Percentiles rank a stretch among this genome's conserved stretches.
Evolutionary conservation across 306 rosid genomes (phyloP).

Genomic region (Trifolium fragiferum): DNA sequence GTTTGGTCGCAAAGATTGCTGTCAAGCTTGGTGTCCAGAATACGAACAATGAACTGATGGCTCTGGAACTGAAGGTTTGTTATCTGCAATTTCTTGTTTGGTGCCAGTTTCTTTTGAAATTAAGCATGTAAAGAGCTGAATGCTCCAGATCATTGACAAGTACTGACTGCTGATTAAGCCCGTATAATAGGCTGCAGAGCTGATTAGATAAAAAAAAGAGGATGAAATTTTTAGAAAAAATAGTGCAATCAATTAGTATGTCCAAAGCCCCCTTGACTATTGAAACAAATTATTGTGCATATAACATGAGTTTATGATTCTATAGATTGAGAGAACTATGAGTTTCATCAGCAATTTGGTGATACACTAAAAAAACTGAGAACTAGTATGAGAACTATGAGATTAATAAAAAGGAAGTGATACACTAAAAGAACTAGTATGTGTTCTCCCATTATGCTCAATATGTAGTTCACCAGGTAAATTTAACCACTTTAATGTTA

Average conservation of each 20-base stretch:
- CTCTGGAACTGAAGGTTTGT: constrained; percentile 84
- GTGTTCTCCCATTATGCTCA: constrained; percentile 12
- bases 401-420: neutral
- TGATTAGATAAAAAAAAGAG: constrained; percentile 11
- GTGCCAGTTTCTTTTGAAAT: constrained; percentile 23
- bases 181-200: constrained; percentile 13
- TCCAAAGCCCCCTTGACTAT: neutral
- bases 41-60: constrained; percentile 96
- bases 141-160: constrained; percentile 23
- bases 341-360: neutral
- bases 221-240: constrained; percentile 13
- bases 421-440: constrained; percentile 7
- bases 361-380: neutral
- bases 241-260: constrained; percentile 6
- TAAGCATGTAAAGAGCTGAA: constrained; percentile 28
- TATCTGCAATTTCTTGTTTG: constrained; percentile 36
- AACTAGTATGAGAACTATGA: neutral
- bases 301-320: neutral
- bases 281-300: constrained; percentile 21
- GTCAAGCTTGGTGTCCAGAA: constrained; percentile 95
- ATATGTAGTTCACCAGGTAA: constrained; percentile 2
- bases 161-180: constrained; percentile 25
- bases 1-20: constrained; percentile 87
- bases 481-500: constrained; percentile 1
- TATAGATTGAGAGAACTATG: neutral